Evolutionary conservation across 164 flowering plant species (phyloP).

Genomic region (Kalanchoe fedtschenkoi): DNA sequence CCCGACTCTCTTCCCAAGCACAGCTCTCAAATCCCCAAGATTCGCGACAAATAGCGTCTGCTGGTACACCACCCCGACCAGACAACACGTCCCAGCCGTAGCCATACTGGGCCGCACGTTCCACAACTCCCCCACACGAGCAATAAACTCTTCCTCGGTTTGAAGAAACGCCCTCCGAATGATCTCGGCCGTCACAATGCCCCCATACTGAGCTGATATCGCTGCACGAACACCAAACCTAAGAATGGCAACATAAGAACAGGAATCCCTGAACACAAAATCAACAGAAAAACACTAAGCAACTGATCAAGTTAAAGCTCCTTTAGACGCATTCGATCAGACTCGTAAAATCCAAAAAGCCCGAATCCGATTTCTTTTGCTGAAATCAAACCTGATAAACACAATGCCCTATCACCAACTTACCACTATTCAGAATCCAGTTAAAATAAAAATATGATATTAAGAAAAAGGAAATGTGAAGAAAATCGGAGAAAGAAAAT

Average conservation of each 20-base stretch:
- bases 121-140: conserved; percentile 51
- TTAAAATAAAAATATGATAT: too few relatives aligned
- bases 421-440: not conserved
- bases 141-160: conserved; percentile 62
- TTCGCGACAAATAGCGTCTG: conserved; percentile 62
- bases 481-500: too few relatives aligned
- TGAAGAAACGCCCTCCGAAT: conserved; percentile 35
- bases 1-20: conserved; percentile 56
- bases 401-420: not conserved
- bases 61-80: conserved; percentile 57
- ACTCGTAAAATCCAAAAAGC: too few relatives aligned
- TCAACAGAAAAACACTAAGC: not conserved
- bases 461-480: too few relatives aligned
- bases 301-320: conserved; percentile 38
- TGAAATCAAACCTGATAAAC: not conserved
- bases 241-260: conserved; percentile 22
- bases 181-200: conserved; percentile 43
- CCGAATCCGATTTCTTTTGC: not conserved
- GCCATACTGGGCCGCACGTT: conserved; percentile 38
- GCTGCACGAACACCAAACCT: conserved; percentile 41
- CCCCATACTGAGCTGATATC: conserved; percentile 32
- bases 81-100: conserved; percentile 67
- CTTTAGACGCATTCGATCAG: too few relatives aligned
- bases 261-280: not conserved
- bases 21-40: conserved; percentile 68